These are phyloP conservation scores for Fusarium tupiense DNA, from an alignment of 2,329 filamentous ascomycete genomes.

Conservation along the genomic window DNA sequence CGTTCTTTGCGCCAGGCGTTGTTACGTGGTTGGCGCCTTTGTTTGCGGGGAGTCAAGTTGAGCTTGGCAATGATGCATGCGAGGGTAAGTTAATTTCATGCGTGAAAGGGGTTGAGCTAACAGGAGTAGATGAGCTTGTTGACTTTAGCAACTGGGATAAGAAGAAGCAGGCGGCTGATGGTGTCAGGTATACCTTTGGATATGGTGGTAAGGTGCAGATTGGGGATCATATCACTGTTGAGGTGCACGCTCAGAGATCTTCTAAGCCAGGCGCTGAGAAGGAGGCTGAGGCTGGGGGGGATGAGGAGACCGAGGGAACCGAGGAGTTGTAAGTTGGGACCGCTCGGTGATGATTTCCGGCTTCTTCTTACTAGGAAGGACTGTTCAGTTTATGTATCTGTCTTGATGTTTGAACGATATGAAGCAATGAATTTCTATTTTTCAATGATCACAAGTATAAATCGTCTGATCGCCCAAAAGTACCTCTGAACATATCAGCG, in stretches of 20 bases:
- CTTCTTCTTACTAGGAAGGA: accelerated
- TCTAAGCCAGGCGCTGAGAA: not conserved
- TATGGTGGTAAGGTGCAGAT: constrained; percentile 5
- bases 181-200: not conserved
- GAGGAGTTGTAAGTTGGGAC: not conserved
- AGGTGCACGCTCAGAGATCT: not conserved
- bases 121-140: constrained; percentile 1
- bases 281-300: not conserved
- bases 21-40: constrained; percentile 22
- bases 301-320: not conserved
- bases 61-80: constrained; percentile 14
- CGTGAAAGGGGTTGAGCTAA: not conserved
- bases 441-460: accelerated
- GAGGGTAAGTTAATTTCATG: not conserved
- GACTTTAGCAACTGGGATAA: constrained; percentile 10
- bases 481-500: accelerated
- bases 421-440: not conserved
- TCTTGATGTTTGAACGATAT: not conserved
- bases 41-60: constrained; percentile 18
- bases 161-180: not conserved
- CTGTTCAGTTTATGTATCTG: not conserved
- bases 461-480: not conserved
- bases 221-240: not conserved
- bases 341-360: accelerated
- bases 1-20: constrained; percentile 30